Evolutionary conservation across 257 asterid species (phyloP).

Genomic region (Nicotiana undulata): DNA sequence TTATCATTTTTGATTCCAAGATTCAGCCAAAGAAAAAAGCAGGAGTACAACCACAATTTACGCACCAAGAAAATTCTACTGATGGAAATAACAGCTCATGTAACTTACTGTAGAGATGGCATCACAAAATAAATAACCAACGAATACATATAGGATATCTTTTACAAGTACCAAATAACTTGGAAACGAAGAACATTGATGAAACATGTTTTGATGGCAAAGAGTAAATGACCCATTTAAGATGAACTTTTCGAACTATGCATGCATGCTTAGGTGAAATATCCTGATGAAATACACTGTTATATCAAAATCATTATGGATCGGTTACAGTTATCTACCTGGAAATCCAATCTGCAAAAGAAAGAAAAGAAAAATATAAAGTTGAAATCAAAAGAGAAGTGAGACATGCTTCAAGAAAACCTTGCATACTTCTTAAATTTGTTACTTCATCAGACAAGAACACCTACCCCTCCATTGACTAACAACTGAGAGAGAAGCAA

Average conservation of each 20-base stretch:
- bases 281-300: background rate
- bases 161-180: background rate
- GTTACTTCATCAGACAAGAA: background rate
- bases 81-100: background rate
- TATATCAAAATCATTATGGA: background rate
- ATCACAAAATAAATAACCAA: background rate
- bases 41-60: background rate
- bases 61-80: background rate
- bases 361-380: background rate
- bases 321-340: background rate
- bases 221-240: background rate
- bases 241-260: background rate
- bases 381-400: background rate
- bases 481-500: too few relatives aligned
- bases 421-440: background rate
- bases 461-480: too few relatives aligned
- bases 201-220: background rate
- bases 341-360: background rate
- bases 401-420: background rate
- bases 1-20: background rate
- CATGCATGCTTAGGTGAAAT: background rate
- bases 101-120: background rate
- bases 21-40: background rate
- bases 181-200: background rate
- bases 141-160: background rate